Base-by-base conservation (phyloP, 1,284 basidiomycete species). In the Peniophora sp. region DNA sequence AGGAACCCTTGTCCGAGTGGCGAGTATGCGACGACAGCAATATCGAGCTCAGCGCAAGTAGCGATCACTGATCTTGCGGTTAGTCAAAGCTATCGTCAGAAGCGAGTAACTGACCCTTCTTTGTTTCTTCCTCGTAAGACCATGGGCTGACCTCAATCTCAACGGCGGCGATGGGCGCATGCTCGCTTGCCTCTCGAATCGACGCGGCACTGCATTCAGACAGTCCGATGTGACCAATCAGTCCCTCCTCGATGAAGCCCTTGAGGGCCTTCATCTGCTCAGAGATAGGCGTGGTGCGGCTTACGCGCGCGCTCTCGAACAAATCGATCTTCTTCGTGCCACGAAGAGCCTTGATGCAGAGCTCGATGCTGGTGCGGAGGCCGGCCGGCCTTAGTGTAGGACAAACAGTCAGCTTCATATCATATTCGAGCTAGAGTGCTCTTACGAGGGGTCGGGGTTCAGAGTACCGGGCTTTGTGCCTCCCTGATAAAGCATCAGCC, bases 1-100 rank as follows among this genome's bases (percentile, higher is more conserved):
- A 83, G 63, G 60, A 83, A 72, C 1, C 82, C 82, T 20, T 69
- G 64, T 1, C 77, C 79, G 6, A 81, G 68, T 1, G 79, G 79
- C 2, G 69, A 74, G 60, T 84, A 85, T n/a, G 75, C 78, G 10
- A 73, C 63, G 35, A 84, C 68, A 16, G 79, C 67, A 41, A 79
- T 66, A 14, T 67, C 66, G 20, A 77, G 68, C 55, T 79, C 72
- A 16, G 67, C 63, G 14, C 65, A 62, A 2, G 66, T 61, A 2
- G 63, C 61, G 25, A 72, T 62, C 14, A 72, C 71, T 69, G 36
- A 11, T 59, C 60, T 73, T 56, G n/a, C 70, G 70, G 17, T 20
- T 16, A 20, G 19, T 8, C 5, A 6, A 32, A 32, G 27, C 27
- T 12, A 32, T 6, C 6, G 6, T 32, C 27, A 32, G 27, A 32